Evolutionary conservation across 2,329 filamentous ascomycete genomes (phyloP).

Genomic region (Ophiostoma himal-ulmi): DNA sequence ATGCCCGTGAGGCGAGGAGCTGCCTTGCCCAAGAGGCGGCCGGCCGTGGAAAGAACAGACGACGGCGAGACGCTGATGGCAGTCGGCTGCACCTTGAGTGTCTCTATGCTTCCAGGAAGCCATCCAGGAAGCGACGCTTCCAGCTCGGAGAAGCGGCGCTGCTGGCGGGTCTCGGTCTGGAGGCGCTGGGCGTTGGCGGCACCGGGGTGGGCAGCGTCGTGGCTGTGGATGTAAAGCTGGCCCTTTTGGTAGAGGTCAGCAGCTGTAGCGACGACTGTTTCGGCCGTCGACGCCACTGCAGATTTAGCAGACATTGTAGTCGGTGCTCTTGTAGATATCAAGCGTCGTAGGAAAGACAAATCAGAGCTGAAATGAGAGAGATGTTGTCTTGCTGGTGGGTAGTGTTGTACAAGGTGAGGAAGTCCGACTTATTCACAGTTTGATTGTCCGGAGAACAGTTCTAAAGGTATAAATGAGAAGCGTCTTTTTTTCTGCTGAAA

Average conservation of each 20-base stretch:
- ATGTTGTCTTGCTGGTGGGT: background rate
- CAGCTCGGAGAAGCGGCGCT: constrained; percentile 45
- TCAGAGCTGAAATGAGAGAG: background rate
- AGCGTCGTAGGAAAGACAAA: background rate
- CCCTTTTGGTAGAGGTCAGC: background rate
- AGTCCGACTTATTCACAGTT: background rate
- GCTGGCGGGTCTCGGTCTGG: constrained; percentile 46
- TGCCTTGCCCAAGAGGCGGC: background rate
- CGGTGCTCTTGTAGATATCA: background rate
- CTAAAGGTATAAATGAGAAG: too few species aligned
- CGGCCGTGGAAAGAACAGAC: background rate
- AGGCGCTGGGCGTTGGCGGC: constrained; percentile 34
- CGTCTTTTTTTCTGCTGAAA: too few species aligned
- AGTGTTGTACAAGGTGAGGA: background rate
- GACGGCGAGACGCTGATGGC: constrained; percentile 22
- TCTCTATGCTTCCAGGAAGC: constrained; percentile 34
- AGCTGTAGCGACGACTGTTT: background rate
- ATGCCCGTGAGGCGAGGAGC: constrained; percentile 35
- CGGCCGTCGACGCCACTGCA: background rate
- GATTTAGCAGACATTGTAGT: background rate
- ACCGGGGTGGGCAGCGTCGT: constrained; percentile 7
- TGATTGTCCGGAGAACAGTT: background rate
- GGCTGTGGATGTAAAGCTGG: background rate
- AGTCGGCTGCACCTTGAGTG: background rate
- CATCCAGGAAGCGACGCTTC: constrained; percentile 42